Evolutionary conservation across 2,329 filamentous ascomycete genomes (phyloP), one percentile per base, ranked within the genome.

Genomic region (Aspergillus hortae): DNA sequence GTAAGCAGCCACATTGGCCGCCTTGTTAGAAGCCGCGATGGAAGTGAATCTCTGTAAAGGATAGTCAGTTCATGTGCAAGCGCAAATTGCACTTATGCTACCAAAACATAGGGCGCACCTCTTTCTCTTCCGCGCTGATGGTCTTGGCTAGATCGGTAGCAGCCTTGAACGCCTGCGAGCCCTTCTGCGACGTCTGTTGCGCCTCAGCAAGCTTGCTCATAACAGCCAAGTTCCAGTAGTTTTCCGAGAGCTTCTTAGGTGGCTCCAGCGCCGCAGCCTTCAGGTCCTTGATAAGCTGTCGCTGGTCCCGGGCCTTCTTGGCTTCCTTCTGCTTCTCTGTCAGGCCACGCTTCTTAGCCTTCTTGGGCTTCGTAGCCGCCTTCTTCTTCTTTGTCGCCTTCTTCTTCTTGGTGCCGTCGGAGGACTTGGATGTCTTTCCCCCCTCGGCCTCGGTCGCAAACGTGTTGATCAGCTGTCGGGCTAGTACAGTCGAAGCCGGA

Each of bases 21-120:
- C 73, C 17, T 66, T 76, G 57, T 75, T 77, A 53, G 77, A 62
- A 50, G 74, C 74, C 46, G 78, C 79, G 15, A 77, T 57, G 45
- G 80, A 76, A 58, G 80, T 77, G 64, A 79, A 80, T 59, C 75
- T 74, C 83, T 86, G 49, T n/a, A 52, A 41, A 25, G 23, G 9
- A 19, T 38, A 35, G 6, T 58, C 27, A 48, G 51, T 59, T 35
- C 58, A 49, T 42, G 2, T 6, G 27, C 15, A 33, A 36, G n/a
- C n/a, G 14, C n/a, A 12, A 5, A n/a, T 14, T 2, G 23, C 2
- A 36, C 10, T 32, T 6, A 10, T 32, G 10, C 6, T 2, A 12
- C 35, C n/a, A 42, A 11, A 30, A 3, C 21, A 35, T 45, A 7
- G 25, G 41, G 54, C 56, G 27, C 52, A 67, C 65, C 58, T 67